Percentiles rank a stretch among this genome's conserved stretches.
Conservation (phyloP, 352 stramenopile species). For the Saprolegnia parasitica region DNA sequence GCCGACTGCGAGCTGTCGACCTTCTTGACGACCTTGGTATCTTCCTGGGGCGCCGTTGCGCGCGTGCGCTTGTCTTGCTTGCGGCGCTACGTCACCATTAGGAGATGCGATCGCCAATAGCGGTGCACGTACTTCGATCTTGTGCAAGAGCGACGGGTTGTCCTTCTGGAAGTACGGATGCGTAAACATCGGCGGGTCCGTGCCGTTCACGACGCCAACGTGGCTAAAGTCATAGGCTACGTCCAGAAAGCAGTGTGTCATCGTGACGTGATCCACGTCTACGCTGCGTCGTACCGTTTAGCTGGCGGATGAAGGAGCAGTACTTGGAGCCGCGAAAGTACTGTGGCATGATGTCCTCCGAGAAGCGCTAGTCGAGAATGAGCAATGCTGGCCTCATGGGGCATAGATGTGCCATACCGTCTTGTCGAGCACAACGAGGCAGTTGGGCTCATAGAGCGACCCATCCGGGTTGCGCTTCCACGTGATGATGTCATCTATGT, state of each 20-base stretch:
- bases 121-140: slow-evolving; percentile 23
- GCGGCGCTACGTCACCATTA: slow-evolving; percentile 5
- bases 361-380: slow-evolving; percentile 9
- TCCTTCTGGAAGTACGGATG: slow-evolving; percentile 24
- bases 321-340: slow-evolving; percentile 29
- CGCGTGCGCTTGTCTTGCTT: slow-evolving; percentile 27
- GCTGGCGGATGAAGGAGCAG: slow-evolving; percentile 28
- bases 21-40: slow-evolving; percentile 24
- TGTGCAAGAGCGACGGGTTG: slow-evolving; percentile 20
- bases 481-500: slow-evolving; percentile 28
- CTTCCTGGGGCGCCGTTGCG: slow-evolving; percentile 9
- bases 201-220: slow-evolving; percentile 26
- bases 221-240: slow-evolving; percentile 27
- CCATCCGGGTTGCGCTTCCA: slow-evolving; percentile 20
- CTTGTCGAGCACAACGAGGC: slow-evolving; percentile 28
- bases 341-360: slow-evolving; percentile 22
- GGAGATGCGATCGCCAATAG: not conserved
- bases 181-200: slow-evolving; percentile 26
- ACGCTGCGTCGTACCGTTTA: slow-evolving; percentile 12
- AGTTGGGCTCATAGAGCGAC: slow-evolving; percentile 14
- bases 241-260: not conserved
- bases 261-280: not conserved
- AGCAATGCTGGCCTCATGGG: not conserved
- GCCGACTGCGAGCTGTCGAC: slow-evolving; percentile 25
- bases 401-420: slow-evolving; percentile 17